phyloP scores from a whole-genome alignment of 768 basidiomycete genomes.

The Terana coerulea region DNA sequence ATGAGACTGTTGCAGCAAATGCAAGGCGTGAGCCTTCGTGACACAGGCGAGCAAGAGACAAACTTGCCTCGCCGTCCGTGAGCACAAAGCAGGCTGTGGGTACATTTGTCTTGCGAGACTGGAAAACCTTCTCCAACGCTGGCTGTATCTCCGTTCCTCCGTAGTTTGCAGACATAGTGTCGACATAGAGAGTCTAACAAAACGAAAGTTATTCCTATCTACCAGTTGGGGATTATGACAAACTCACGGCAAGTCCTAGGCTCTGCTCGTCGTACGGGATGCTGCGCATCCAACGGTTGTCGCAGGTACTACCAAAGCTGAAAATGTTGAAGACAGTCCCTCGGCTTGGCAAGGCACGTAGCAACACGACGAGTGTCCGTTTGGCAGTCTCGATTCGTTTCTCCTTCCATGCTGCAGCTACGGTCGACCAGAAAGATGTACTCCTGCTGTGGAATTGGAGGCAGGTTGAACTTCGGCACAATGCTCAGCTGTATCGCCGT shows the following conservation, averaged over 20 bases:
- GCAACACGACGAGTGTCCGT: slow-evolving; percentile 40
- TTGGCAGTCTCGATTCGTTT: slow-evolving; percentile 46
- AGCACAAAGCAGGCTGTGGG: slow-evolving; percentile 7
- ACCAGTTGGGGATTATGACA: background rate
- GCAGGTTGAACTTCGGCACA: slow-evolving; percentile 47
- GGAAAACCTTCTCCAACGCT: background rate
- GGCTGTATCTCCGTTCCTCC: slow-evolving; percentile 4
- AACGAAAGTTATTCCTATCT: too few species aligned
- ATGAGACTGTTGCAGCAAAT: background rate
- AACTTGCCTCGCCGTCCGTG: slow-evolving; percentile 8
- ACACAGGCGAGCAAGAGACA: background rate
- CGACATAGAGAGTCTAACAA: slow-evolving; percentile 7
- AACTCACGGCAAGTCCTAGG: background rate
- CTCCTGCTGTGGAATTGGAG: slow-evolving; percentile 43
- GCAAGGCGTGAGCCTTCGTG: background rate
- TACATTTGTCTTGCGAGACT: background rate
- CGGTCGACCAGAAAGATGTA: slow-evolving; percentile 61
- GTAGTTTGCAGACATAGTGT: slow-evolving; percentile 6
- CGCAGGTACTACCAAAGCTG: slow-evolving; percentile 39
- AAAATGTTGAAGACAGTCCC: slow-evolving; percentile 53
- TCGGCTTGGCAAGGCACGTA: slow-evolving; percentile 42
- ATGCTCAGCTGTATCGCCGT: slow-evolving; percentile 51
- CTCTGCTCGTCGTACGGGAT: background rate
- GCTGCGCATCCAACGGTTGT: slow-evolving; percentile 31
- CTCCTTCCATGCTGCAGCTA: slow-evolving; percentile 46